Evolutionary conservation across 129 eudicot species (phyloP), one percentile per base, ranked within the genome.

Genomic region (Saposhnikovia divaricata): DNA sequence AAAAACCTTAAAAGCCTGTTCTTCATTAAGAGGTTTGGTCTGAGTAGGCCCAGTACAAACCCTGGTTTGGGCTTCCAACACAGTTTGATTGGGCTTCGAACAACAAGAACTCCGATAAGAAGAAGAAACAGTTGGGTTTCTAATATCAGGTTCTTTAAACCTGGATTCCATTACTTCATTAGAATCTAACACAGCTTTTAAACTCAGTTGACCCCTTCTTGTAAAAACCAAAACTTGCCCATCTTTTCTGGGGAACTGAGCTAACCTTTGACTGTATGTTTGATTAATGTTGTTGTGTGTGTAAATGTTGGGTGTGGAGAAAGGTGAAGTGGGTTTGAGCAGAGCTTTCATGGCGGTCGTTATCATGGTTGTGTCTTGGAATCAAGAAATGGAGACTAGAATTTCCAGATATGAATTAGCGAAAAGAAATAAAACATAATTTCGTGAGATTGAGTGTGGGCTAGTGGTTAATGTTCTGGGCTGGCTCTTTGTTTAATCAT

Each of bases 21-120:
- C 91, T 78, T 91, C 98, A 65, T 83, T 85, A 15, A 96, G 93
- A 8, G 99, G 99, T 86, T 80, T 90, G 48, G 97, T 89, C 61
- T 92, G 99, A 28, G 97, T 96, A 9, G 99, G 99, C 3, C 99
- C 99, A n/a, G 98, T 96, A 80, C 99, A 96, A 37, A 96, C 98
- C 93, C 90, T 88, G 57, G 93, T 77, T 75, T 96, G 99, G 74
- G 99, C 99, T 44, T 96, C 99, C 50, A 92, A 81, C 73, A 96
- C 96, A 46, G 97, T 92, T 85, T 83, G 95, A 83, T 96, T 96
- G 27, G 98, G 98, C 84, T 82, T 84, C 46, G 86, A 79, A 15
- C 78, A 73, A 44, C 73, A 55, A 31, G 83, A 82, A 19, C 75
- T 89, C 81, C 93, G 86, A 63, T 89, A 96, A 48, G 96, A 82